These are phyloP conservation scores for Psilocybe cubensis DNA, from an alignment of 768 basidiomycete species.

Conservation along the genomic window DNA sequence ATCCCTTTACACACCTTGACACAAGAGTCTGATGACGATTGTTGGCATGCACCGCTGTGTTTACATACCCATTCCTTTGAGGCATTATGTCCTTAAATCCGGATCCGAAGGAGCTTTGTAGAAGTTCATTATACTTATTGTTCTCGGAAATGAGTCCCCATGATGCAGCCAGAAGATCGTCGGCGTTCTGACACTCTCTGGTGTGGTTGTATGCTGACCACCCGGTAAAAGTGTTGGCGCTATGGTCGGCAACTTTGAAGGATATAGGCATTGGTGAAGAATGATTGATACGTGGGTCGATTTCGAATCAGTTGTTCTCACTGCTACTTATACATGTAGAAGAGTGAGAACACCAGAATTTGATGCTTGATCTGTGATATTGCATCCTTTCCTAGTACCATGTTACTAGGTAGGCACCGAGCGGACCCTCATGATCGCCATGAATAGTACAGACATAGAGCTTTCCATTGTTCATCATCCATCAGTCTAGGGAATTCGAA, in stretches of 20 bases:
- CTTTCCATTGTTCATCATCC: too few relatives aligned
- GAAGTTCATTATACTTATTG: neutral
- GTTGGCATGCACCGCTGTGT: slow-evolving; percentile 15
- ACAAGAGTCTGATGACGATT: slow-evolving; percentile 17
- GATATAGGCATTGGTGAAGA: slow-evolving; percentile 10
- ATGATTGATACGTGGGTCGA: too few relatives aligned
- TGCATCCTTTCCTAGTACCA: too few relatives aligned
- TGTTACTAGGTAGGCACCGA: too few relatives aligned
- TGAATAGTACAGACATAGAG: too few relatives aligned
- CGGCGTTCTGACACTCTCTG: neutral
- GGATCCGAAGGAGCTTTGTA: slow-evolving; percentile 2
- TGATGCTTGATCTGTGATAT: too few relatives aligned
- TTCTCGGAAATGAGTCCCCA: neutral
- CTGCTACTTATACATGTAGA: too few relatives aligned
- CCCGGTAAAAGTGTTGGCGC: neutral
- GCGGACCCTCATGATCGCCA: too few relatives aligned
- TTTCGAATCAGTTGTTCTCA: too few relatives aligned
- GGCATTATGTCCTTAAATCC: neutral
- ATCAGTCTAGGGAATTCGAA: too few relatives aligned
- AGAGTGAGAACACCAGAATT: too few relatives aligned
- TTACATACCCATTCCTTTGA: slow-evolving; percentile 13
- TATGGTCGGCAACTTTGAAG: slow-evolving; percentile 4
- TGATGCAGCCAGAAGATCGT: neutral
- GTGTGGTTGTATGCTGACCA: too few relatives aligned
- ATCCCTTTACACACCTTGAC: neutral